Evolutionary conservation across 768 basidiomycete species (phyloP), one percentile per base, ranked within the genome.

Genomic region (Rhodosporidiobolus odoratus): DNA sequence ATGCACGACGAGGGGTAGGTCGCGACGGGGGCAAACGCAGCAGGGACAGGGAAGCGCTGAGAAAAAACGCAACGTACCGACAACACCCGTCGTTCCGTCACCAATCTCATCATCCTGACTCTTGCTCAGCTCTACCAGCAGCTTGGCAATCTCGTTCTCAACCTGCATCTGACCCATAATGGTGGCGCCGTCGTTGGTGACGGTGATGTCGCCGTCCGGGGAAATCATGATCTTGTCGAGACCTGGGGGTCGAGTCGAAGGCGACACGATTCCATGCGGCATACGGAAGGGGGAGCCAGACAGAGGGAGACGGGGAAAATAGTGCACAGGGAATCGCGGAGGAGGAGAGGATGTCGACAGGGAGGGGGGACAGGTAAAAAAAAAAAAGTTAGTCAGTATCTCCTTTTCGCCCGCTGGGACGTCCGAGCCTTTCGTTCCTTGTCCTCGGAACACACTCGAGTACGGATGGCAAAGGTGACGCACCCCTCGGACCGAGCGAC

Each of bases 71-170:
- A 21, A 85, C 92, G 78, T 79, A 95, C 94, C 94, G 73, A 98
- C 96, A 69, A 99, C 96, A 80, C 96, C 96, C 37, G 96, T 98
- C 10, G 96, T 98, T 69, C 96, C 96, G 81, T 99, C 96, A 34
- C 96, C 96, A 79, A 99, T 95, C 83, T 99, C 96, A 80, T 99
- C 96, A 80, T 99, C 96, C 82, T 99, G 96, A 79, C 90, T 92
- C 83, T 94, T 95, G 25, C 92, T 94, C 50, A 98, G 84, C 78
- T 97, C 90, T 3, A 99, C 96, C 41, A 99, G 85, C 54, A 99
- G 85, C 81, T 96, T 99, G 69, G 96, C 96, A 78, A 99, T 95
- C 82, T 95, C 95, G 79, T 99, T 95, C 78, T 98, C 95, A 61
- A 98, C 94, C 72, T 96, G 92, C 93, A 99, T 97, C 83, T 97